phyloP scores from a whole-genome alignment of 2,329 filamentous ascomycete genomes.

The Sclerotinia spermophila region DNA sequence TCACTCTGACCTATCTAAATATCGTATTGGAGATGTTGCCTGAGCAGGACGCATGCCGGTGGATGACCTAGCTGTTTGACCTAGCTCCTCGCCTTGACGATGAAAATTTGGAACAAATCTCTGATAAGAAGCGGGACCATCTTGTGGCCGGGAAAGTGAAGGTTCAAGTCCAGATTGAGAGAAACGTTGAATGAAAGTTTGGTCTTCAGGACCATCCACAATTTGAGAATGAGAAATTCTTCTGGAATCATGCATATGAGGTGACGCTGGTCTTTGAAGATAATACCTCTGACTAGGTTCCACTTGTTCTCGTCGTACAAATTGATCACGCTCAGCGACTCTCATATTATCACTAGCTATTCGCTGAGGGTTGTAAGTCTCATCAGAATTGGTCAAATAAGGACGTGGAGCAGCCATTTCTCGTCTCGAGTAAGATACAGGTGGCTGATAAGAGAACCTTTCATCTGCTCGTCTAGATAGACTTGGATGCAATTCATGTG shows the following conservation, averaged over 20 bases:
- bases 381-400: conserved; percentile 20
- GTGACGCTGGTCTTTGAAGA: conserved; percentile 23
- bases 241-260: conserved; percentile 25
- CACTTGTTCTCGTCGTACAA: conserved; percentile 24
- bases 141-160: conserved; percentile 22
- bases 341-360: conserved; percentile 20
- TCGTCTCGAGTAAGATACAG: conserved; percentile 15
- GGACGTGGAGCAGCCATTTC: conserved; percentile 21
- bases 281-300: conserved; percentile 22
- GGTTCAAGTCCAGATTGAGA: conserved; percentile 35
- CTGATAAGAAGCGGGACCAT: conserved; percentile 28
- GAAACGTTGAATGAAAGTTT: conserved; percentile 32
- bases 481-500: conserved; percentile 22
- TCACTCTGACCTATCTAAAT: conserved; percentile 33
- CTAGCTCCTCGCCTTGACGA: conserved; percentile 20
- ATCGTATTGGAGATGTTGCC: conserved; percentile 31
- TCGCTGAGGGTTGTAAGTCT: conserved; percentile 22
- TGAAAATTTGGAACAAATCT: conserved; percentile 24
- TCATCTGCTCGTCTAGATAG: conserved; percentile 25
- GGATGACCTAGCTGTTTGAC: conserved; percentile 25
- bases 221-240: conserved; percentile 30
- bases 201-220: conserved; percentile 27
- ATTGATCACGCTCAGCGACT: conserved; percentile 23
- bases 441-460: conserved; percentile 18
- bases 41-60: conserved; percentile 20